Conservation (phyloP, 495 filamentous ascomycete genomes). For the Penicilliopsis zonata region DNA sequence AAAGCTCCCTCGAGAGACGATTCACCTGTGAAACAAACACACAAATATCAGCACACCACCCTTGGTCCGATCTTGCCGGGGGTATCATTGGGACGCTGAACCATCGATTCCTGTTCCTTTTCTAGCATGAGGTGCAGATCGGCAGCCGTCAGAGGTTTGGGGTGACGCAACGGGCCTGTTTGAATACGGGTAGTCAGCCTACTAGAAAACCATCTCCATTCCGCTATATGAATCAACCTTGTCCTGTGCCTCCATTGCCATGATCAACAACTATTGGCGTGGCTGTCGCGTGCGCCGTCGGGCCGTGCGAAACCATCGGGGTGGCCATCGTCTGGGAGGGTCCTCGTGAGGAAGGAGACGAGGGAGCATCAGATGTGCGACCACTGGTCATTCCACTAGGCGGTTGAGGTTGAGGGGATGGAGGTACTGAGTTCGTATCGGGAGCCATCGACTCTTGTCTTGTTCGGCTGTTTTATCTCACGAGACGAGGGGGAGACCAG, state of each 20-base stretch:
- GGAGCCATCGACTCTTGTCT: no score
- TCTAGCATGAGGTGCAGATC: conserved; percentile 81
- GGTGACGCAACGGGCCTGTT: conserved; percentile 62
- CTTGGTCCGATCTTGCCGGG: conserved; percentile 2
- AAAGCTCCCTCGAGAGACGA: conserved; percentile 77
- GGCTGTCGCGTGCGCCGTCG: conserved; percentile 14
- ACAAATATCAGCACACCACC: no score
- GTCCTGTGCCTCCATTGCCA: conserved; percentile 44
- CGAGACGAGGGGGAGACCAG: no score
- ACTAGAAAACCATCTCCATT: not conserved
- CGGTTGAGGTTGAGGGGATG: conserved; percentile 36
- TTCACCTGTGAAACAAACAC: conserved; percentile 62
- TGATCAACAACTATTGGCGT: conserved; percentile 32
- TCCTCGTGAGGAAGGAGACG: conserved; percentile 32
- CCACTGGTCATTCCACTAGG: conserved; percentile 39
- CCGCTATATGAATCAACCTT: conserved; percentile 22
- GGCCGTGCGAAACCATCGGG: conserved; percentile 25
- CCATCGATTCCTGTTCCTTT: conserved; percentile 90
- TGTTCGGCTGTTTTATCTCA: no score
- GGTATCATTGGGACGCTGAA: conserved; percentile 15
- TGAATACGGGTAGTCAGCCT: not conserved
- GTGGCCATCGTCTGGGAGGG: conserved; percentile 36
- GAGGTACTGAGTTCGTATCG: conserved; percentile 48
- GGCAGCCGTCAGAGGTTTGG: conserved; percentile 71
- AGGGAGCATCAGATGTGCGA: conserved; percentile 32